phyloP scores from a whole-genome alignment of 192 early-diverging fungal genomes.

The Mortierella claussenii region DNA sequence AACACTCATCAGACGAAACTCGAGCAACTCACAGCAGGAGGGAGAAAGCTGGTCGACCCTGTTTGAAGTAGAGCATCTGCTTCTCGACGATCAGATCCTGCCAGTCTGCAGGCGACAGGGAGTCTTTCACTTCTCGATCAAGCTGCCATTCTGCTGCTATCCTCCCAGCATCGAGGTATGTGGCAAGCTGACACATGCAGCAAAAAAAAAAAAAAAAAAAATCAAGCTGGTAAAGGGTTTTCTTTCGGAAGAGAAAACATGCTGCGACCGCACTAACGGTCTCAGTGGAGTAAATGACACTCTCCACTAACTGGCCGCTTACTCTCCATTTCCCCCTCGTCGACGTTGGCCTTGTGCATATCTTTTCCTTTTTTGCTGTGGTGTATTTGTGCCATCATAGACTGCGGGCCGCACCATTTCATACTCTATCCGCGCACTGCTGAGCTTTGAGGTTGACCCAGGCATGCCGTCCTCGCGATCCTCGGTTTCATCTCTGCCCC shows the following conservation, averaged over 20 bases:
- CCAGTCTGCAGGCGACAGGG: conserved; percentile 14
- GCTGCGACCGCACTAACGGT: no score
- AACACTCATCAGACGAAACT: neutral
- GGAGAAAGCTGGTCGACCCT: neutral
- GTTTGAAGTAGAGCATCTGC: conserved; percentile 36
- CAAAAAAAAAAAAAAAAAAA: neutral
- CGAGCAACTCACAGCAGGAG: neutral
- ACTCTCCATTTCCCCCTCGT: no score
- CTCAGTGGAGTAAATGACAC: no score
- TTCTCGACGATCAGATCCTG: conserved; percentile 17
- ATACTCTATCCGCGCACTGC: conserved; percentile 19
- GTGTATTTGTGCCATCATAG: conserved; percentile 9
- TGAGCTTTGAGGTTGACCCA: conserved; percentile 7
- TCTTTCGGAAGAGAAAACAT: no score
- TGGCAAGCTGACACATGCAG: neutral
- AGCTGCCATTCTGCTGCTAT: conserved; percentile 35
- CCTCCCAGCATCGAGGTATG: conserved; percentile 42
- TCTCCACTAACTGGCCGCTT: no score
- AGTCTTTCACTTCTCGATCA: conserved; percentile 27
- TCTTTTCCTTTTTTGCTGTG: conserved; percentile 17
- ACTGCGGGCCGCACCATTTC: conserved; percentile 10
- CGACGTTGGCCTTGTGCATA: no score
- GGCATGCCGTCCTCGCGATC: conserved; percentile 1
- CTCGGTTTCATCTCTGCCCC: conserved; percentile 10
- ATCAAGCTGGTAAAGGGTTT: neutral